A percentile compares a stretch with the other conserved stretches of the same genome.
phyloP scores from a whole-genome alignment of 352 stramenopile species.

The Saprolegnia diclina region DNA sequence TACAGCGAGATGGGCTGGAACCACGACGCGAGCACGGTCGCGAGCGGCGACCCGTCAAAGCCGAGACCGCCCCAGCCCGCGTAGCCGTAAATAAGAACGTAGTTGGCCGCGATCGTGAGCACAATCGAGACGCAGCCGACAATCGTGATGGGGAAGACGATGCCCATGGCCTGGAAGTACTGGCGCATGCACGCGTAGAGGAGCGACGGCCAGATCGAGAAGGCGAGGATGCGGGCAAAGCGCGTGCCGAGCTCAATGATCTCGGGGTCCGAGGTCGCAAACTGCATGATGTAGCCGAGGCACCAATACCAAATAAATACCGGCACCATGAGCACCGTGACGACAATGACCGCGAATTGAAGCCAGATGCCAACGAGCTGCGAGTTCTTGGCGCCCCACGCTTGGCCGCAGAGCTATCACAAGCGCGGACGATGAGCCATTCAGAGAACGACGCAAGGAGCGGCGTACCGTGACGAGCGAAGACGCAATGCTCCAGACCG shows the following conservation, averaged over 20 bases:
- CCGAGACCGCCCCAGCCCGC: conserved; percentile 55
- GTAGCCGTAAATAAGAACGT: conserved; percentile 56
- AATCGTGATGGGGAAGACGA: conserved; percentile 36
- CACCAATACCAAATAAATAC: conserved; percentile 64
- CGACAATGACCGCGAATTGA: conserved; percentile 49
- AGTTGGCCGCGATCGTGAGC: conserved; percentile 42
- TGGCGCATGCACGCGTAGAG: conserved; percentile 39
- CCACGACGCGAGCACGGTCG: conserved; percentile 70
- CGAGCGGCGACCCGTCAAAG: conserved; percentile 69
- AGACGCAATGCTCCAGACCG: conserved; percentile 61
- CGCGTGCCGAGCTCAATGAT: conserved; percentile 42
- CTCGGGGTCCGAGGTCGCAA: conserved; percentile 19
- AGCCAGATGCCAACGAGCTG: conserved; percentile 64
- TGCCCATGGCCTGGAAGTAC: conserved; percentile 79
- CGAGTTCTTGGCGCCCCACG: conserved; percentile 62
- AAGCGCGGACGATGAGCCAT: not conserved
- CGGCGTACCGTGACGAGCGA: conserved; percentile 51
- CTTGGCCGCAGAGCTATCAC: conserved; percentile 55
- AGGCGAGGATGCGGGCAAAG: conserved; percentile 67
- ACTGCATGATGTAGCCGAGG: conserved; percentile 26
- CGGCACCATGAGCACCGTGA: conserved; percentile 43
- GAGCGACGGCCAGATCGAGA: conserved; percentile 31
- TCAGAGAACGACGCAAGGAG: not conserved
- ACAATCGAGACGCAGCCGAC: conserved; percentile 31
- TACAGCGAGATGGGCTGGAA: conserved; percentile 74